Evolutionary conservation across 1,284 basidiomycete species (phyloP).

Genomic region (Mycena citricolor): DNA sequence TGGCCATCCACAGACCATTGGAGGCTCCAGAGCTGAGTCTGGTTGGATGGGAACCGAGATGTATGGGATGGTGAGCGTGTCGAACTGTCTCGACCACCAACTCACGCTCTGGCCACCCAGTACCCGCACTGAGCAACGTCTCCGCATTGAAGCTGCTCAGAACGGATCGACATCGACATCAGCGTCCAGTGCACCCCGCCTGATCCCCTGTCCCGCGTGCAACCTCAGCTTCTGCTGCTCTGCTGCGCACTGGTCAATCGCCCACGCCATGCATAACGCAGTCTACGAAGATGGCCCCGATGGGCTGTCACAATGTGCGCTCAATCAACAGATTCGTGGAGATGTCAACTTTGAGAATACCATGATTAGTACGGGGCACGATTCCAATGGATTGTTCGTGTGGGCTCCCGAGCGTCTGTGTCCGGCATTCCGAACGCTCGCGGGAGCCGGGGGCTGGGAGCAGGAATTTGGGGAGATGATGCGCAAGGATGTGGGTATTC

Average conservation of each 20-base stretch:
- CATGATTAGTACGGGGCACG: not conserved
- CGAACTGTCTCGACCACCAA: not conserved
- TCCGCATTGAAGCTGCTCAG: conserved; percentile 32
- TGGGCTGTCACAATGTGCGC: conserved; percentile 31
- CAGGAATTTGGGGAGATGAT: not conserved
- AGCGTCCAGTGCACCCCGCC: too few species aligned
- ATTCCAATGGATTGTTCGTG: not conserved
- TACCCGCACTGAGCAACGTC: conserved; percentile 33
- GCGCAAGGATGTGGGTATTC: not conserved
- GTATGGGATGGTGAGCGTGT: conserved; percentile 34
- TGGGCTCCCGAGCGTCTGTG: not conserved
- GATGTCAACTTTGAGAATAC: not conserved
- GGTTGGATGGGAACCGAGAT: conserved; percentile 35
- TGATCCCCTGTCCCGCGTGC: conserved; percentile 31
- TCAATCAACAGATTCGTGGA: conserved; percentile 27
- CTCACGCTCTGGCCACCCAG: conserved; percentile 19
- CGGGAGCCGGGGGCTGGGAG: too few species aligned
- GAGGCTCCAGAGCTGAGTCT: conserved; percentile 34
- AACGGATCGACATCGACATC: too few species aligned
- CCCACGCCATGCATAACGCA: conserved; percentile 23
- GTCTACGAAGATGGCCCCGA: conserved; percentile 27
- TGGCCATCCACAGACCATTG: too few species aligned
- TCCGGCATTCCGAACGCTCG: too few species aligned
- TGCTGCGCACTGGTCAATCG: conserved; percentile 30
- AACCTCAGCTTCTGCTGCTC: conserved; percentile 33